These are phyloP conservation scores for Paecilomyces sp. DNA, from an alignment of 2,329 filamentous ascomycete species.

Conservation along the genomic window DNA sequence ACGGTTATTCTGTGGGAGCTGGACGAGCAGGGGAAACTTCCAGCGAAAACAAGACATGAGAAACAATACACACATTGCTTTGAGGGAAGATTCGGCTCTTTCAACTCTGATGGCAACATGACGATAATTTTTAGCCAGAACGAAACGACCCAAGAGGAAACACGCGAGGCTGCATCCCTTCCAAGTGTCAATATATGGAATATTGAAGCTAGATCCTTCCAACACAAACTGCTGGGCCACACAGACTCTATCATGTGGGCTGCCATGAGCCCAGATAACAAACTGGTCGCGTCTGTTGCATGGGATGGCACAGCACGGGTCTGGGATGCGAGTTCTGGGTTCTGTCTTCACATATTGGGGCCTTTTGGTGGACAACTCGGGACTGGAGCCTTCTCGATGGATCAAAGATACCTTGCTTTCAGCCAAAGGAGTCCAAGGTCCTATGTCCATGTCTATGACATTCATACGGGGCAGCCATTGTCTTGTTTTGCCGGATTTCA, in stretches of 20 bases:
- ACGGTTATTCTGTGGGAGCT: constrained; percentile 1
- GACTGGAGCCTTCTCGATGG: constrained; percentile 6
- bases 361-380: constrained; percentile 3
- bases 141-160: constrained; percentile 1
- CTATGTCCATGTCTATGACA: constrained; percentile 4
- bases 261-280: constrained; percentile 4
- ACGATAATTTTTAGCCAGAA: constrained; percentile 6
- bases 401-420: constrained; percentile 4
- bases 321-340: constrained; percentile 5
- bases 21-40: background rate
- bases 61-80: background rate
- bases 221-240: constrained; percentile 5
- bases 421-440: constrained; percentile 4
- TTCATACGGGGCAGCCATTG: background rate
- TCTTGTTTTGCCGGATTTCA: background rate
- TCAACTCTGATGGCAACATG: constrained; percentile 5
- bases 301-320: constrained; percentile 6
- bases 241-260: constrained; percentile 6
- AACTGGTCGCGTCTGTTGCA: constrained; percentile 3
- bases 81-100: constrained; percentile 2
- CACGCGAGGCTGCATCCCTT: constrained; percentile 1
- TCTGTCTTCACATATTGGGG: constrained; percentile 4
- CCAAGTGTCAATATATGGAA: constrained; percentile 6
- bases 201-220: constrained; percentile 1
- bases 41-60: background rate